Conservation (phyloP, 2,329 filamentous ascomycete species). For the Fusarium setosum region DNA sequence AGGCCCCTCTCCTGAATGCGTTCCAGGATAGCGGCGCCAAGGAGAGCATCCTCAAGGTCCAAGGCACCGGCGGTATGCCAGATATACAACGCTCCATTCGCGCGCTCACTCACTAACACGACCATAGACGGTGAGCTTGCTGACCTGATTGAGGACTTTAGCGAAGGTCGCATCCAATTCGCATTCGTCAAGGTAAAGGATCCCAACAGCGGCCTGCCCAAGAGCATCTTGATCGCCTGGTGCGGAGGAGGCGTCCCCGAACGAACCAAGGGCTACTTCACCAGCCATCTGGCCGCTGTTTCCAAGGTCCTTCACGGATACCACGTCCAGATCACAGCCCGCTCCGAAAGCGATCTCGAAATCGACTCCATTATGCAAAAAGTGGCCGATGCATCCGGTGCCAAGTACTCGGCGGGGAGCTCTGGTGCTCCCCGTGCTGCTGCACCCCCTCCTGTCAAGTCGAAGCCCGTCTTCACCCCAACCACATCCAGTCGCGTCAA, state of each 20-base stretch:
- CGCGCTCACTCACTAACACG: conserved; percentile 29
- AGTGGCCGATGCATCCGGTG: conserved; percentile 91
- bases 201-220: conserved; percentile 88
- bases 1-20: conserved; percentile 90
- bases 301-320: conserved; percentile 96
- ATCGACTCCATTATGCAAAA: conserved; percentile 92
- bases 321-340: conserved; percentile 96
- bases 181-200: conserved; percentile 97
- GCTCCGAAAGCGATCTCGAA: conserved; percentile 88
- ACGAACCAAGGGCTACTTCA: conserved; percentile 98
- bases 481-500: conserved; percentile 69
- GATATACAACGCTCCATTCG: background rate
- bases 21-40: conserved; percentile 90
- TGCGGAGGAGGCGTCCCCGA: conserved; percentile 99
- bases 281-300: conserved; percentile 89
- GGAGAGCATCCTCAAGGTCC: conserved; percentile 95
- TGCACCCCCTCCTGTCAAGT: conserved; percentile 77
- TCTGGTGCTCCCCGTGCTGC: conserved; percentile 64
- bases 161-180: conserved; percentile 95
- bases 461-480: conserved; percentile 93
- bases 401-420: conserved; percentile 86
- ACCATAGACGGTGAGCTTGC: conserved; percentile 85
- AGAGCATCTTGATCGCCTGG: conserved; percentile 94
- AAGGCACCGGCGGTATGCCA: conserved; percentile 82
- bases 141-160: conserved; percentile 95